These are phyloP conservation scores for Coffea eugenioides DNA, from an alignment of 257 asterid genomes.

Conservation along the genomic window DNA sequence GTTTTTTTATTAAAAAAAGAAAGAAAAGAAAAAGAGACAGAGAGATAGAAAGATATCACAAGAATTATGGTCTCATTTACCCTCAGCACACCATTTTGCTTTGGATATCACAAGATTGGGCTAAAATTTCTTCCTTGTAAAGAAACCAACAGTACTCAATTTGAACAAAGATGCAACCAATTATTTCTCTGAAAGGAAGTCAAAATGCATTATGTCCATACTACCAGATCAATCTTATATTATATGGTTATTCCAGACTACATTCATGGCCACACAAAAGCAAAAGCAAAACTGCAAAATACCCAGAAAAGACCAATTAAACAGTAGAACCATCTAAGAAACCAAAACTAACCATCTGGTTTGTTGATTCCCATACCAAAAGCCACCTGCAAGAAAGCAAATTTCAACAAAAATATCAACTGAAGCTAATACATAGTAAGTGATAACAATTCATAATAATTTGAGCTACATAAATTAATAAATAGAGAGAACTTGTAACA, in stretches of 20 bases:
- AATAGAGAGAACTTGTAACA: constrained; percentile 7
- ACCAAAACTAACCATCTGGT: constrained; percentile 78
- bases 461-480: neutral
- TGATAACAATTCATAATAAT: constrained; percentile 2
- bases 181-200: neutral
- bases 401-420: neutral
- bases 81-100: neutral
- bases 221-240: neutral
- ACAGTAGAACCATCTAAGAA: neutral
- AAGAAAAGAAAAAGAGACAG: too few relatives aligned
- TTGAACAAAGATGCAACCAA: neutral
- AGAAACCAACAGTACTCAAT: neutral
- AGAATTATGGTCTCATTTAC: neutral
- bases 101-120: neutral
- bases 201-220: neutral
- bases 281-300: neutral
- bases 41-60: neutral
- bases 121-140: neutral
- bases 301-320: neutral
- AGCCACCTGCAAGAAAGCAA: constrained; percentile 67
- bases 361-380: constrained; percentile 99
- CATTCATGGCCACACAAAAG: neutral
- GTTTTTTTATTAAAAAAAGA: neutral
- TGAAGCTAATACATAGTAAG: constrained; percentile 11
- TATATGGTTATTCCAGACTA: too few relatives aligned